phyloP scores from a whole-genome alignment of 495 filamentous ascomycete species.

The Darksidea phi region DNA sequence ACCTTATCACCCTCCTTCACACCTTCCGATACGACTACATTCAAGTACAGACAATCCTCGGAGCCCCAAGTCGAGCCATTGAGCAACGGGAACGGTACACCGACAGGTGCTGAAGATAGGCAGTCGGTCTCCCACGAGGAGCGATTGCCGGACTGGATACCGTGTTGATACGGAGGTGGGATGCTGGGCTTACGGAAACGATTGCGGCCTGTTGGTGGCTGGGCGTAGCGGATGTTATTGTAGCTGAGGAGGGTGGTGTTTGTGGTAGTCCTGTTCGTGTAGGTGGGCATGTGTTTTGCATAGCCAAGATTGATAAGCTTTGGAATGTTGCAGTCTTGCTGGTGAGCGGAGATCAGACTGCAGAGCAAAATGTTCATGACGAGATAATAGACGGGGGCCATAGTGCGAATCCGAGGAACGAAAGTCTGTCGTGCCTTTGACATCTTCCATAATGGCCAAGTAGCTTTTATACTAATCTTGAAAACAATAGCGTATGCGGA shows the following conservation, averaged over 20 bases:
- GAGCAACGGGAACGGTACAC: slow-evolving; percentile 1
- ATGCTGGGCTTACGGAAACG: slow-evolving; percentile 1
- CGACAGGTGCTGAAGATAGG: slow-evolving; percentile 1
- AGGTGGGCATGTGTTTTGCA: slow-evolving; percentile 6
- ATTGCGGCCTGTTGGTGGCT: background rate
- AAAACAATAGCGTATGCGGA: too few species aligned
- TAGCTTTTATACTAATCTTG: too few species aligned
- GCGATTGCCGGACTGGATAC: background rate
- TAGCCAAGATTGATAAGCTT: slow-evolving; percentile 3
- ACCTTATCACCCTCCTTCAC: slow-evolving; percentile 4
- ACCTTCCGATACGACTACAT: background rate
- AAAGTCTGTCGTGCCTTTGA: too few species aligned
- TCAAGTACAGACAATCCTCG: background rate
- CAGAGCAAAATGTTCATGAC: background rate
- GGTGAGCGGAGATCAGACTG: background rate
- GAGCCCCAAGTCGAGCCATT: slow-evolving; percentile 5
- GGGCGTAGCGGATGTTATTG: slow-evolving; percentile 5
- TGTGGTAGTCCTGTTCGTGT: background rate
- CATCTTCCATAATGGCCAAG: too few species aligned
- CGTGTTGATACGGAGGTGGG: background rate
- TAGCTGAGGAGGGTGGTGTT: background rate
- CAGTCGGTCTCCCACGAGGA: slow-evolving; percentile 3
- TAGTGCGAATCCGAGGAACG: too few species aligned
- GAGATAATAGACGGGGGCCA: background rate
- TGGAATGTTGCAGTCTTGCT: background rate